Percentiles rank a stretch among this genome's conserved stretches.
These are phyloP conservation scores for Monotropa hypopitys DNA, from an alignment of 179 eudicot genomes.

Conservation along the genomic window DNA sequence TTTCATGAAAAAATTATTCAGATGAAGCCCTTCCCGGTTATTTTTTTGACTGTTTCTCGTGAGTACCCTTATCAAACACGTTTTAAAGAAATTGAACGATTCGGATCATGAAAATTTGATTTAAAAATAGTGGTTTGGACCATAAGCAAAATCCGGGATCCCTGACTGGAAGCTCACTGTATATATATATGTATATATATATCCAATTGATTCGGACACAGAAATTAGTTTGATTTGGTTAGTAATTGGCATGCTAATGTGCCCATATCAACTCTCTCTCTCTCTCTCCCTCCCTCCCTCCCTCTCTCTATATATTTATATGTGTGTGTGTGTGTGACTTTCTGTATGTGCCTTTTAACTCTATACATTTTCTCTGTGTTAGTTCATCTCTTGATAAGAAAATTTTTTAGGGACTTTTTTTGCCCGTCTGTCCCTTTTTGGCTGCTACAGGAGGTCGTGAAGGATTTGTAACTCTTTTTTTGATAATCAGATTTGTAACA, in stretches of 20 bases:
- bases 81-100: too few relatives aligned
- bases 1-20: too few relatives aligned
- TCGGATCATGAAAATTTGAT: too few relatives aligned
- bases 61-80: too few relatives aligned
- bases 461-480: not conserved
- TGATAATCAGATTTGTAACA: too few relatives aligned
- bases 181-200: too few relatives aligned
- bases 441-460: not conserved
- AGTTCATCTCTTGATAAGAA: not conserved
- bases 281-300: not conserved
- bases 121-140: too few relatives aligned
- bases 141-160: too few relatives aligned
- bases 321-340: not conserved
- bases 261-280: not conserved
- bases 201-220: not conserved
- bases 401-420: not conserved
- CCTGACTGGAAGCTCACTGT: too few relatives aligned
- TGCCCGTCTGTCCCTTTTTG: not conserved
- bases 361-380: not conserved
- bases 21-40: too few relatives aligned
- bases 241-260: not conserved
- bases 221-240: not conserved
- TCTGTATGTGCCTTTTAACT: not conserved
- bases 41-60: too few relatives aligned
- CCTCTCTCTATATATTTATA: not conserved